phyloP scores from a whole-genome alignment of 768 basidiomycete genomes.

The Terana coerulea region DNA sequence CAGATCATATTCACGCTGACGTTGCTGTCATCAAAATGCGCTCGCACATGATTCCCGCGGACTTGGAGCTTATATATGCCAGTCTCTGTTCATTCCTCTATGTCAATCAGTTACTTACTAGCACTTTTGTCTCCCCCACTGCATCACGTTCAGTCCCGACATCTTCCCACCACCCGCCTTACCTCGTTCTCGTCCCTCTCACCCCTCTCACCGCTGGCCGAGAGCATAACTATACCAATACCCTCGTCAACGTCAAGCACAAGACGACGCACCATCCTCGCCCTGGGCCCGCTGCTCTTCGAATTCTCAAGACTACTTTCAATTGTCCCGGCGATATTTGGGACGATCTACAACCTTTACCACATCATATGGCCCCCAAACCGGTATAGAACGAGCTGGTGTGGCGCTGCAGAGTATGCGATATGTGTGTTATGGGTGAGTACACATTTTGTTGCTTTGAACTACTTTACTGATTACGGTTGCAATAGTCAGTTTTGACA shows the following conservation, averaged over 20 bases:
- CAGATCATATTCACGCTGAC: no score
- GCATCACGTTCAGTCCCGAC: slow-evolving; percentile 55
- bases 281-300: slow-evolving; percentile 61
- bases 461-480: neutral
- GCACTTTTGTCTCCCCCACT: no score
- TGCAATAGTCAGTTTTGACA: slow-evolving; percentile 69
- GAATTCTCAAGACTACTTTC: slow-evolving; percentile 67
- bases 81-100: neutral
- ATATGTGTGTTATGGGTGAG: slow-evolving; percentile 72
- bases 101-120: neutral
- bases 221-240: slow-evolving; percentile 35
- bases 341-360: slow-evolving; percentile 60
- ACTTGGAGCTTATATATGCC: no score
- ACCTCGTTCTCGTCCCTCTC: slow-evolving; percentile 36
- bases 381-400: slow-evolving; percentile 30
- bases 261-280: slow-evolving; percentile 17
- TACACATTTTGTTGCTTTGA: neutral
- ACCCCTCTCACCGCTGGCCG: slow-evolving; percentile 37
- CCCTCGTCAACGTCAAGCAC: slow-evolving; percentile 35
- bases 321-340: slow-evolving; percentile 68
- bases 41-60: no score
- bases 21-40: no score
- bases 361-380: slow-evolving; percentile 45
- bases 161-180: slow-evolving; percentile 68
- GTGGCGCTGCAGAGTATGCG: slow-evolving; percentile 56